A percentile compares a stretch with the other conserved stretches of the same genome.
Evolutionary conservation across 78 protist species (phyloP).

Genomic region (Cavenderia fasciculata): DNA sequence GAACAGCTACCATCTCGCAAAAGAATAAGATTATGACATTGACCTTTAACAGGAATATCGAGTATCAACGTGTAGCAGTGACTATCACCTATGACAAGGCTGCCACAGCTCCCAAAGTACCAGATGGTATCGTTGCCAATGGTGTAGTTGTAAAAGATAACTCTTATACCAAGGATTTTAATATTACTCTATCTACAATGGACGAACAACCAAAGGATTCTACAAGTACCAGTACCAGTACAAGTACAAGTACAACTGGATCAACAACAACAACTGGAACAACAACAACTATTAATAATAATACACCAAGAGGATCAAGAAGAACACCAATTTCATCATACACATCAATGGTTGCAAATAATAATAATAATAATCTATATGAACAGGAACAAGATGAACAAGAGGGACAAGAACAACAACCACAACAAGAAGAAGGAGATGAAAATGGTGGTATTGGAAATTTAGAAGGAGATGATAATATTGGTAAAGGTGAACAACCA

Average conservation of each 20-base stretch:
- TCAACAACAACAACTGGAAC: not conserved
- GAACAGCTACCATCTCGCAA: conserved; percentile 86
- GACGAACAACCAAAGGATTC: not conserved
- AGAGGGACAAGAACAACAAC: not conserved
- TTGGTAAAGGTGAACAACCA: not conserved
- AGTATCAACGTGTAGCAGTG: conserved; percentile 10
- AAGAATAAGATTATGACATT: conserved; percentile 78
- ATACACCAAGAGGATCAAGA: not conserved
- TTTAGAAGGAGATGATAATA: not conserved
- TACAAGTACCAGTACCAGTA: not conserved
- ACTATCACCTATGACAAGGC: conserved; percentile 30
- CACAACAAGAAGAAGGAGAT: not conserved
- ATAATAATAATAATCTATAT: not conserved
- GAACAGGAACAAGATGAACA: not conserved
- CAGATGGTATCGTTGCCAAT: not conserved
- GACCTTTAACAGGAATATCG: conserved; percentile 75
- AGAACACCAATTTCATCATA: not conserved
- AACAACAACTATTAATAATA: not conserved
- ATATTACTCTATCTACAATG: conserved; percentile 55
- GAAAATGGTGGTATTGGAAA: not conserved
- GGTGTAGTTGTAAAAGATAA: not conserved
- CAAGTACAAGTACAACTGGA: not conserved
- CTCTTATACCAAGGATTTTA: conserved; percentile 17
- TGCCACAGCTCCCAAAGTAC: not conserved
- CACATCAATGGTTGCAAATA: not conserved